These are phyloP conservation scores for Plasmodium vinckei DNA, from an alignment of 169 alveolate species.

Conservation along the genomic window DNA sequence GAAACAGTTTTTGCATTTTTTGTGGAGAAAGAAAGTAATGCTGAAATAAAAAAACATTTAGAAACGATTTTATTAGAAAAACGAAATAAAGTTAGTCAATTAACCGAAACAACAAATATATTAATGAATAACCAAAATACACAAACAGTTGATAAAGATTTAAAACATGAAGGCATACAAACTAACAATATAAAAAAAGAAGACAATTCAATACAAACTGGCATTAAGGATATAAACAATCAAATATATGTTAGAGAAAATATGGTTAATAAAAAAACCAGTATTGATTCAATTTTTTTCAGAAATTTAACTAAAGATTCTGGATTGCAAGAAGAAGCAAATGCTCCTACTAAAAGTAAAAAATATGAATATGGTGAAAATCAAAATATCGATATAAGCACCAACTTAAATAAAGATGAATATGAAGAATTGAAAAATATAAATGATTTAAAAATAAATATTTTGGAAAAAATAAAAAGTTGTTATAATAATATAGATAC, in stretches of 20 bases:
- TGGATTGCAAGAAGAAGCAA: neutral
- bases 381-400: neutral
- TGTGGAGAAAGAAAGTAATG: conserved; percentile 49
- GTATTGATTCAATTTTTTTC: conserved; percentile 75
- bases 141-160: conserved; percentile 26
- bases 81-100: neutral
- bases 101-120: neutral
- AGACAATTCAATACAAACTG: conserved; percentile 57
- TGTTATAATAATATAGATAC: conserved; percentile 39
- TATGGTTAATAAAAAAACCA: conserved; percentile 67
- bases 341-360: neutral
- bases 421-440: conserved; percentile 60
- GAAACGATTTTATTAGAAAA: conserved; percentile 17
- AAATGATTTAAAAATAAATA: conserved; percentile 48
- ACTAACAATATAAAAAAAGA: conserved; percentile 16
- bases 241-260: conserved; percentile 30
- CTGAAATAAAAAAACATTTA: conserved; percentile 17
- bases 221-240: conserved; percentile 45
- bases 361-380: neutral
- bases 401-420: conserved; percentile 18
- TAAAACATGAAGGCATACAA: conserved; percentile 51
- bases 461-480: conserved; percentile 67
- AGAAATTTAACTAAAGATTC: conserved; percentile 53
- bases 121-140: conserved; percentile 26
- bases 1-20: conserved; percentile 28